Conservation (phyloP, 345 rosid genomes). For the Rhodamnia argentea region DNA sequence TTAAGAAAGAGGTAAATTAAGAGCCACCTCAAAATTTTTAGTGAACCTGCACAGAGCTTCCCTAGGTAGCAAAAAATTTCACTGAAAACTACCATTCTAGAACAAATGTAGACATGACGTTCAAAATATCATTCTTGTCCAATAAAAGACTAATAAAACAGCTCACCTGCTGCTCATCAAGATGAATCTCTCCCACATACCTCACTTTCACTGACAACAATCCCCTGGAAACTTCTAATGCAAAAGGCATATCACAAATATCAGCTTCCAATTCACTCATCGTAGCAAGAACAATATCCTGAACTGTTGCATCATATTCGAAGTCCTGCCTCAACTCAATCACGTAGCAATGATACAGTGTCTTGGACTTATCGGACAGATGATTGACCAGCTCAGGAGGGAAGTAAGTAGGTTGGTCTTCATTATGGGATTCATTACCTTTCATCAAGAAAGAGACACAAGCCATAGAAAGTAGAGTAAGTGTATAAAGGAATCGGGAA, state of each 20-base stretch:
- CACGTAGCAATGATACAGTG: slow-evolving; percentile 42
- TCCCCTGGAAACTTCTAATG: slow-evolving; percentile 51
- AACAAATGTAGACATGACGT: not conserved
- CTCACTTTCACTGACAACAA: slow-evolving; percentile 30
- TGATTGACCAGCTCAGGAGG: slow-evolving; percentile 58
- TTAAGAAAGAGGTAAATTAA: not conserved
- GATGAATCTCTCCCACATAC: slow-evolving; percentile 31
- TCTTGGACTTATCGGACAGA: slow-evolving; percentile 2
- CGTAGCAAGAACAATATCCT: slow-evolving; percentile 47
- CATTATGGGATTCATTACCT: slow-evolving; percentile 32
- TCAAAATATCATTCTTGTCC: not conserved
- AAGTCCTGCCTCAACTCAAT: slow-evolving; percentile 39
- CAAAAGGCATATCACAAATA: slow-evolving; percentile 15
- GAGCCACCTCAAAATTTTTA: not conserved
- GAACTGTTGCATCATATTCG: slow-evolving; percentile 20
- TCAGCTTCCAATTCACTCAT: slow-evolving; percentile 46
- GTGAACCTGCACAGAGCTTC: not conserved
- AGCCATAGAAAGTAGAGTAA: not conserved
- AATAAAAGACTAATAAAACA: not conserved
- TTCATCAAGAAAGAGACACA: not conserved
- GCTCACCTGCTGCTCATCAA: slow-evolving; percentile 32
- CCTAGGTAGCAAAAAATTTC: not conserved
- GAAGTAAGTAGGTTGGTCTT: slow-evolving; percentile 58
- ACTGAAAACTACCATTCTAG: not conserved
- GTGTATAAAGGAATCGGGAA: not conserved